These are phyloP conservation scores for Verruconis gallopava DNA, from an alignment of 2,329 filamentous ascomycete genomes.

Conservation along the genomic window DNA sequence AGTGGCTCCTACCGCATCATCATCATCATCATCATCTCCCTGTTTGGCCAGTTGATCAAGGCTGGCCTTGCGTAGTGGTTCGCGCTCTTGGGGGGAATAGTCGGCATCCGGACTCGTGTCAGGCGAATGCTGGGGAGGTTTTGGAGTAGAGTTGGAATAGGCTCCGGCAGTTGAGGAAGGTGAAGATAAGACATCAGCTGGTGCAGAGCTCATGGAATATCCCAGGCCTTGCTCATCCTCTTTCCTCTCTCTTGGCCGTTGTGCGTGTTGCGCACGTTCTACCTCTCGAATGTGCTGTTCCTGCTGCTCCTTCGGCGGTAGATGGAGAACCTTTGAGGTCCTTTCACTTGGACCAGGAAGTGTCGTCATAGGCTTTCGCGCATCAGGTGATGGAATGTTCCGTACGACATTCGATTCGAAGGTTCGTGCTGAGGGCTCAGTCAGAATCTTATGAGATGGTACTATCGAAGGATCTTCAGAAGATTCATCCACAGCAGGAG, in stretches of 20 bases:
- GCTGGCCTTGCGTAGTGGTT: conserved; percentile 1
- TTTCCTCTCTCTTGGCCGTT: conserved; percentile 24
- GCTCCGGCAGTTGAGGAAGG: conserved; percentile 54
- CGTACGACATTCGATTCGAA: background rate
- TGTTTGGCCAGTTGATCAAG: conserved; percentile 10
- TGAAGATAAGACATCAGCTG: conserved; percentile 29
- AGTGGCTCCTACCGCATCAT: conserved; percentile 34
- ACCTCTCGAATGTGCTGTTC: conserved; percentile 33
- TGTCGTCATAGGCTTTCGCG: background rate
- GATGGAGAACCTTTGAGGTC: conserved; percentile 26
- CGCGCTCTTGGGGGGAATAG: conserved; percentile 26
- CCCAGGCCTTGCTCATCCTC: conserved; percentile 23
- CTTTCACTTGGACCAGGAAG: conserved; percentile 1
- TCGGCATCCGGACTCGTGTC: conserved; percentile 62
- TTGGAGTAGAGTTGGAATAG: conserved; percentile 61
- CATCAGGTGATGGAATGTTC: background rate
- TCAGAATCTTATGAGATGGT: background rate
- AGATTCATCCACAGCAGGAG: background rate
- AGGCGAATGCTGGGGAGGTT: conserved; percentile 53
- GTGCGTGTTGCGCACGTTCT: conserved; percentile 25
- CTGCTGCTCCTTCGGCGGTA: conserved; percentile 38
- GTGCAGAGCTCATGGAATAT: conserved; percentile 14
- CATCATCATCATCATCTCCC: conserved; percentile 23
- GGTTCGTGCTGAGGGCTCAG: background rate
- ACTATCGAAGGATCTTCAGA: no score